phyloP scores from a whole-genome alignment of 495 filamentous ascomycete genomes.

The Mycothermus thermophilus region DNA sequence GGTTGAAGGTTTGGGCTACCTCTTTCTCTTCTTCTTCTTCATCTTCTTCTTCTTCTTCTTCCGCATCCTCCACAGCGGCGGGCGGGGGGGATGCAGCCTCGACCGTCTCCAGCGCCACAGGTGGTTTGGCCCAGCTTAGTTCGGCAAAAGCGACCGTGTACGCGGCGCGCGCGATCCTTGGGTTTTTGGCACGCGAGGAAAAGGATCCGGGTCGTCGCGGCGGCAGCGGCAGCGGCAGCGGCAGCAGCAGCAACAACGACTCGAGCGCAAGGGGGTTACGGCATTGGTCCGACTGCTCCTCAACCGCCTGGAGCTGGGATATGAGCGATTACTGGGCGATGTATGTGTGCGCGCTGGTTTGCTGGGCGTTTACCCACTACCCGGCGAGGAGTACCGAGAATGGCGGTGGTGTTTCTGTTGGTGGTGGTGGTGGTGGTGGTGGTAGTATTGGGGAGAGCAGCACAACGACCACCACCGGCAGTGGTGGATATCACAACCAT shows the following conservation, averaged over 20 bases:
- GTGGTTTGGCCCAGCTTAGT: slow-evolving; percentile 6
- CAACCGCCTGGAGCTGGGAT: slow-evolving; percentile 15
- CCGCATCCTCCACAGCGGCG: slow-evolving; percentile 3
- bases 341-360: slow-evolving; percentile 34
- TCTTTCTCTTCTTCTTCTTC: no score
- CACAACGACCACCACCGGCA: background rate
- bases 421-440: slow-evolving; percentile 34
- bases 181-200: slow-evolving; percentile 10
- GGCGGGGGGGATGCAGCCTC: slow-evolving; percentile 5
- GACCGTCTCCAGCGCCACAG: slow-evolving; percentile 7
- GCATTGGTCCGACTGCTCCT: no score
- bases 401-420: slow-evolving; percentile 42
- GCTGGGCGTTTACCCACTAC: slow-evolving; percentile 30
- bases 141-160: slow-evolving; percentile 17
- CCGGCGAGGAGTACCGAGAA: slow-evolving; percentile 1
- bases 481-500: no score
- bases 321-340: slow-evolving; percentile 37
- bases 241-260: background rate
- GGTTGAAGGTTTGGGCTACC: slow-evolving; percentile 24
- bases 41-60: no score
- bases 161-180: slow-evolving; percentile 20
- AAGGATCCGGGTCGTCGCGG: background rate
- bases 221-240: slow-evolving; percentile 5
- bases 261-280: no score
- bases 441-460: slow-evolving; percentile 15